Base-by-base conservation (phyloP, 2,329 filamentous ascomycete species). In the Pestalotiopsis sp. region DNA sequence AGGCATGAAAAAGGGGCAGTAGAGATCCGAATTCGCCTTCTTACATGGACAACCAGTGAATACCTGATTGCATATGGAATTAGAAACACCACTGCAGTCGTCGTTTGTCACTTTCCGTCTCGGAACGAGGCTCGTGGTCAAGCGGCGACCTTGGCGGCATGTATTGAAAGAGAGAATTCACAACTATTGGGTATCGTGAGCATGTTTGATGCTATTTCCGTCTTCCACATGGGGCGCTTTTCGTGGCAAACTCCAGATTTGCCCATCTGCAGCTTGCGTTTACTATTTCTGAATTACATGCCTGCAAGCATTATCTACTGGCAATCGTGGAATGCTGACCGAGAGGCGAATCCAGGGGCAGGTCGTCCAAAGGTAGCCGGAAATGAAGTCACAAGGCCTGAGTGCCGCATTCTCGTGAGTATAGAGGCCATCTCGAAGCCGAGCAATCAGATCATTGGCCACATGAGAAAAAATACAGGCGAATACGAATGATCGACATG, bases 401-500 rank as follows among this genome's bases (percentile, higher is more conserved):
- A 9, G 45, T 20, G 45, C 20, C 17, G 17, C 17, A 7, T 52
- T 52, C 17, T 20, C 45, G 45, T 36, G 45, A 52, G 45, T 23
- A 52, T 52, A 52, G 17, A 52, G 20, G 9, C 20, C 45, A 20
- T n/a, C 45, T 52, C 17, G 9, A 17, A 20, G n/a, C 7, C 17
- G 45, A 52, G 17, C 31, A 36, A 36, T 36, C 31, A 36, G 31
- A 36, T 52, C 17, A 52, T 52, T 52, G 45, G 45, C 45, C 17
- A 36, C 31, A 52, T n/a, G 45, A 52, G 17, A 27, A 14, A 13
- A 27, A 23, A 59, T 62, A 31, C 31, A 20, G 36, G 38, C 59
- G 59, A 62, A 62, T 62, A 62, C 36, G 59, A 62, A 62, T 20
- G 59, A 62, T 62, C 59, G 11, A 39, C 38, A 49, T 12, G 17